Percentiles rank a stretch among this genome's conserved stretches.
Conservation (phyloP, 352 stramenopile species). For the Achlya hypogyna region DNA sequence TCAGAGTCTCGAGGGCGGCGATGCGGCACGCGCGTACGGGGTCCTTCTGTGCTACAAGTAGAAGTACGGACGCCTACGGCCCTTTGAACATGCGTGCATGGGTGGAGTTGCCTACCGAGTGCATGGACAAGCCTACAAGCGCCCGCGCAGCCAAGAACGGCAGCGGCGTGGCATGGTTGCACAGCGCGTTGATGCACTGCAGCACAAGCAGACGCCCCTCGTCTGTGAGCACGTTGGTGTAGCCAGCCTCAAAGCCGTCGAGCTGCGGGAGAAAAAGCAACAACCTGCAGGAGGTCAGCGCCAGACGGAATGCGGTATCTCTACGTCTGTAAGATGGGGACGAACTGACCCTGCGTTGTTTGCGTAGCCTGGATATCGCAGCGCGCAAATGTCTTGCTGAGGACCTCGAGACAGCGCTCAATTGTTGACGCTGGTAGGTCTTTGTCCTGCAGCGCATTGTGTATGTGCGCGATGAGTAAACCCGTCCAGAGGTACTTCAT, state of each 20-base stretch:
- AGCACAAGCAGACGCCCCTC: neutral
- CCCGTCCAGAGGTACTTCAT: constrained; percentile 16
- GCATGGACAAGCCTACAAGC: neutral
- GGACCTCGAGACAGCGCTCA: neutral
- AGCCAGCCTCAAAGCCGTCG: no score
- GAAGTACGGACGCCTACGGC: neutral
- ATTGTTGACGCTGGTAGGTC: neutral
- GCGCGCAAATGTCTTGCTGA: neutral
- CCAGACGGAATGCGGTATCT: no score
- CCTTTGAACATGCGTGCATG: neutral
- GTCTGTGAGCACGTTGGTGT: no score
- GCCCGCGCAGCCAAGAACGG: neutral
- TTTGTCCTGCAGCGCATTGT: neutral
- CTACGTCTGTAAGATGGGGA: constrained; percentile 12
- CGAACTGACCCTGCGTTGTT: neutral
- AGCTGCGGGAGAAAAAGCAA: neutral
- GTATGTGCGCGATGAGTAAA: constrained; percentile 1
- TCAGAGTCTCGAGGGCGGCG: neutral
- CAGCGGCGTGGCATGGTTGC: neutral
- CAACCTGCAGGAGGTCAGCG: no score
- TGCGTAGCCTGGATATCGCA: constrained; percentile 1
- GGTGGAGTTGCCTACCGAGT: neutral
- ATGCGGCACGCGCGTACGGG: neutral
- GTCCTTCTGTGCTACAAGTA: constrained; percentile 4
- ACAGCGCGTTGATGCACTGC: neutral